Percentiles rank a stretch among this genome's conserved stretches.
phyloP scores from a whole-genome alignment of 306 rosid species.

The Mucuna pruriens region DNA sequence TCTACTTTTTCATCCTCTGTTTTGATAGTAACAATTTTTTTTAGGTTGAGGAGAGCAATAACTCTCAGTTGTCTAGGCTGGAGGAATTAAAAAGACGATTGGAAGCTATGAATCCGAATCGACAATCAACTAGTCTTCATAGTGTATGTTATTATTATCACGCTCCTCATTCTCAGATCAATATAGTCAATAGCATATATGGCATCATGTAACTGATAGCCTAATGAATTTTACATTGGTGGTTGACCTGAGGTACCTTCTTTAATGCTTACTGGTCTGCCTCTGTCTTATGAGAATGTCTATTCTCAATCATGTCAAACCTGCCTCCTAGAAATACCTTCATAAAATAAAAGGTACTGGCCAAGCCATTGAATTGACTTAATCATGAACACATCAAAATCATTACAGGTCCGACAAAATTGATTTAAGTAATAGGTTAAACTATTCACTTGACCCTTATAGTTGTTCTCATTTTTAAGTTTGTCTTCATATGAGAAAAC shows the following conservation, averaged over 20 bases:
- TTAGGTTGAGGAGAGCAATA: constrained; percentile 90
- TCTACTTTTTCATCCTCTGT: constrained; percentile 25
- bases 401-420: neutral
- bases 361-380: neutral
- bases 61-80: constrained; percentile 72
- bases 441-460: neutral
- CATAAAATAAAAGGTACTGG: neutral
- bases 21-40: constrained; percentile 44
- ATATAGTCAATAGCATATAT: constrained; percentile 4
- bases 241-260: neutral
- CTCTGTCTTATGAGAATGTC: neutral
- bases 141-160: constrained; percentile 52
- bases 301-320: constrained; percentile 10
- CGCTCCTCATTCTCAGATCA: constrained; percentile 10
- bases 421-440: neutral
- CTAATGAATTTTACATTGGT: neutral
- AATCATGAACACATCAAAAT: neutral
- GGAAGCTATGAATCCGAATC: constrained; percentile 82
- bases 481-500: too few species aligned
- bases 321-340: constrained; percentile 4
- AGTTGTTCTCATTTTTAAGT: neutral
- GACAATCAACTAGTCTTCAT: constrained; percentile 50
- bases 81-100: constrained; percentile 89
- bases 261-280: neutral
- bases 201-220: neutral